Conservation (phyloP, 805 yeast genomes). For the Schwanniomyces pseudopolymorphus region DNA sequence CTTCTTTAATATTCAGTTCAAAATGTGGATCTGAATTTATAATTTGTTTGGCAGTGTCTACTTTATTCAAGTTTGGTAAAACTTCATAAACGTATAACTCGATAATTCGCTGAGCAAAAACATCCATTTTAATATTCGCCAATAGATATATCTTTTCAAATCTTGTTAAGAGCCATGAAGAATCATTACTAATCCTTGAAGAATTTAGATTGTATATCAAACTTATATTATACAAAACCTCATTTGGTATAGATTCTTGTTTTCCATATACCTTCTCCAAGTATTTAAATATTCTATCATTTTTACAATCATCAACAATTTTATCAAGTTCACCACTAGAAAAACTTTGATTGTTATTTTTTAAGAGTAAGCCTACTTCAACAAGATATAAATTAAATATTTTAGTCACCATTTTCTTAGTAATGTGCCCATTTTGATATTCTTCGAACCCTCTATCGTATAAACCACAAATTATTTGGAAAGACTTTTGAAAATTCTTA, state of each 20-base stretch:
- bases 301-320: conserved; percentile 13
- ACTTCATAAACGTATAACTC: conserved; percentile 37
- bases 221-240: conserved; percentile 30
- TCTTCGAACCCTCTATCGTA: conserved; percentile 20
- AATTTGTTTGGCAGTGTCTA: conserved; percentile 25
- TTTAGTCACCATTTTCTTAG: conserved; percentile 30
- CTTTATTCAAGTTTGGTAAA: conserved; percentile 28
- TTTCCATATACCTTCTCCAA: conserved; percentile 18
- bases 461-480: conserved; percentile 20
- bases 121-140: conserved; percentile 6
- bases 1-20: conserved; percentile 5
- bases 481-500: conserved; percentile 35
- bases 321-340: conserved; percentile 7
- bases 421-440: conserved; percentile 21
- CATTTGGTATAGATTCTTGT: conserved; percentile 26
- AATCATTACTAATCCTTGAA: conserved; percentile 6
- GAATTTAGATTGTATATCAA: conserved; percentile 29
- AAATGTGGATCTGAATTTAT: conserved; percentile 21
- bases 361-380: conserved; percentile 27
- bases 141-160: conserved; percentile 13
- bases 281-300: conserved; percentile 16
- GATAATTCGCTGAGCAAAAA: conserved; percentile 21
- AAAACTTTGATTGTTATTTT: not conserved
- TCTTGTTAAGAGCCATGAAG: conserved; percentile 4
- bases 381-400: conserved; percentile 35